Evolutionary conservation across 2,329 filamentous ascomycete species (phyloP), one percentile per base, ranked within the genome.

Genomic region (Fusarium piperis): DNA sequence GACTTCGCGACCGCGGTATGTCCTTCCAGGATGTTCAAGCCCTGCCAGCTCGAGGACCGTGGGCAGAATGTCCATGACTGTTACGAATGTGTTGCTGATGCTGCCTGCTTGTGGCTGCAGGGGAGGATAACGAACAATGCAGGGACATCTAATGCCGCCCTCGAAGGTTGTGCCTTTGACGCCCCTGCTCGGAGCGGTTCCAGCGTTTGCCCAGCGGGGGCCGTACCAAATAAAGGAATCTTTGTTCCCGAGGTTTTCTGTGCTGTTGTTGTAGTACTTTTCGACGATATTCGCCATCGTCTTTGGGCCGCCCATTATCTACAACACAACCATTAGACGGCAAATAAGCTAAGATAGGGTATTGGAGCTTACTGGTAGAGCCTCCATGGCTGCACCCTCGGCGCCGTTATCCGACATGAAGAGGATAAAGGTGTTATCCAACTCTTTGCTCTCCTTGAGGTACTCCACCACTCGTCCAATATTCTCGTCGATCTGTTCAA

Each of bases 11-110:
- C 41, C 64, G 11, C 79, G 75, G 71, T 81, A 85, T 2, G 62
- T 76, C 1, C 26, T 28, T 0, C 62, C 66, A 6, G 72, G 72
- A n/a, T 89, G 87, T 38, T 79, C 26, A 3, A 84, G 77, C 23
- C 79, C 79, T 0, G 84, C 84, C 72, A 86, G 81, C 6, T 86
- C 83, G n/a, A 86, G 79, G 20, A 85, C 79, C 0, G 85, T 84
- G 0, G 84, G 85, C 0, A 83, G 78, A 5, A 87, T 80, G 59
- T 86, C 84, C 85, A 86, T 87, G 26, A 86, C 83, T 0, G 85
- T 87, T 12, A 61, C 56, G 36, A 76, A 77, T 3, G 48, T 15
- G 16, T 73, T 20, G 0, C 59, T 63, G 6, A 74, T 65, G 13
- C 18, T 30, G 3, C 86, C 86, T 2, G 86, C 79, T 52, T 84